Evolutionary conservation across 768 basidiomycete species (phyloP).

Genomic region (Leccinum boreale): DNA sequence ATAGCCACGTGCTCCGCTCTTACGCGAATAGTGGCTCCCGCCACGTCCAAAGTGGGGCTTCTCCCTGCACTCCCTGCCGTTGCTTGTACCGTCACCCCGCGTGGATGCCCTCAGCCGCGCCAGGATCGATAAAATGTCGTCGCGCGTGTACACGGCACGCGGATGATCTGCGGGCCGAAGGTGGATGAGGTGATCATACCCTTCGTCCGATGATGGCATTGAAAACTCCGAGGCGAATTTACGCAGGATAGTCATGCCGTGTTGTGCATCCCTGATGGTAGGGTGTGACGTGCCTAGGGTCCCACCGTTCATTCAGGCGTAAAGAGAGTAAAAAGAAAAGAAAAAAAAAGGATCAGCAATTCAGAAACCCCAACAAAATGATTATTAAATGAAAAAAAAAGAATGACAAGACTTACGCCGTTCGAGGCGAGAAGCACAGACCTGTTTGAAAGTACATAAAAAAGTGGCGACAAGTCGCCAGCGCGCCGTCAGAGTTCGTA

Average conservation of each 20-base stretch:
- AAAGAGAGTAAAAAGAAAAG: not conserved
- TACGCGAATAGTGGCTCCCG: conserved; percentile 7
- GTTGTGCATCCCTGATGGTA: conserved; percentile 62
- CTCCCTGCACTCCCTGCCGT: conserved; percentile 3
- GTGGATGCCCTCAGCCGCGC: conserved; percentile 40
- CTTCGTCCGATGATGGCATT: conserved; percentile 56
- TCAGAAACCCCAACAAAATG: not conserved
- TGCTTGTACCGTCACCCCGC: conserved; percentile 12
- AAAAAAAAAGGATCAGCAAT: not conserved
- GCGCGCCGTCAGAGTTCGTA: conserved; percentile 9
- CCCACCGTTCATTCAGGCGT: not conserved
- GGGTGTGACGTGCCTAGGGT: conserved; percentile 66
- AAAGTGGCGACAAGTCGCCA: conserved; percentile 9
- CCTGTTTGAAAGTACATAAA: conserved; percentile 34
- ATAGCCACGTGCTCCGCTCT: conserved; percentile 19
- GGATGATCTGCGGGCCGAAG: conserved; percentile 37
- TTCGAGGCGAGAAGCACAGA: conserved; percentile 59
- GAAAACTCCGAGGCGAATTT: conserved; percentile 63
- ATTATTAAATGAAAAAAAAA: not conserved
- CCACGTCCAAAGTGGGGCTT: conserved; percentile 7
- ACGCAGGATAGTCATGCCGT: conserved; percentile 58
- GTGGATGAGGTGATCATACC: conserved; percentile 55
- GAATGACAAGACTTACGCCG: conserved; percentile 44
- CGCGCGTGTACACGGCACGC: conserved; percentile 45
- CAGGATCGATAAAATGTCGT: conserved; percentile 52